Evolutionary conservation across 2,329 filamentous ascomycete genomes (phyloP), one percentile per base, ranked within the genome.

Genomic region (Cladosporium phlei): DNA sequence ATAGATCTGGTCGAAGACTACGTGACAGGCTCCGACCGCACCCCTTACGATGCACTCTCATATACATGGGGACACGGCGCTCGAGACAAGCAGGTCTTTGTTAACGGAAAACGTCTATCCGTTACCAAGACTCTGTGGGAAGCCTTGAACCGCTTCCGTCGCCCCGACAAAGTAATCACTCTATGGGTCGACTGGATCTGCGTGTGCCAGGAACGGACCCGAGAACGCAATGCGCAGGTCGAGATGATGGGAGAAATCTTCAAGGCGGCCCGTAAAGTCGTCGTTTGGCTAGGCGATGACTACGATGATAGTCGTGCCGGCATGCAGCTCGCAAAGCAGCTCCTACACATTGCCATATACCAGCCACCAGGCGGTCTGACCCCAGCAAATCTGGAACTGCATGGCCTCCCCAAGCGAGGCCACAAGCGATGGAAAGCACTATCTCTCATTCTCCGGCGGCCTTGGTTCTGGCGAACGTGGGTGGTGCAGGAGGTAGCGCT

Each of bases 171-270:
- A 8, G 38, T 39, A 4, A 43, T 56, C 4, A 54, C 52, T 0
- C 46, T 64, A 2, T 64, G 60, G 58, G 56, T 63, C 16, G 61
- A 64, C 45, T 58, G 59, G 45, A 55, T 62, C 37, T 63, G 60
- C 28, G 62, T 63, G 29, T 59, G 57, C 38, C 60, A 63, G 44
- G 54, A 58, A 5, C 50, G 56, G 5, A 27, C 54, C 10, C 50
- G 47, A 10, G 61, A 65, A 49, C 53, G 58, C 6, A 60, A 58
- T 37, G 50, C 55, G n/a, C 60, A 64, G 27, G 62, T 63, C 6
- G 45, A 53, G 21, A 52, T 60, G 51, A 63, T 63, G 60, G 56
- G 60, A 9, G 46, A 61, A 3, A 63, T 64, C 43, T 65, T 61
- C 48, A 53, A 49, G 19, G 47, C 50, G 9, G 61, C 60, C 3